Base-by-base conservation (phyloP, 1,139 yeast species). In the Arxiozyma bovina region DNA sequence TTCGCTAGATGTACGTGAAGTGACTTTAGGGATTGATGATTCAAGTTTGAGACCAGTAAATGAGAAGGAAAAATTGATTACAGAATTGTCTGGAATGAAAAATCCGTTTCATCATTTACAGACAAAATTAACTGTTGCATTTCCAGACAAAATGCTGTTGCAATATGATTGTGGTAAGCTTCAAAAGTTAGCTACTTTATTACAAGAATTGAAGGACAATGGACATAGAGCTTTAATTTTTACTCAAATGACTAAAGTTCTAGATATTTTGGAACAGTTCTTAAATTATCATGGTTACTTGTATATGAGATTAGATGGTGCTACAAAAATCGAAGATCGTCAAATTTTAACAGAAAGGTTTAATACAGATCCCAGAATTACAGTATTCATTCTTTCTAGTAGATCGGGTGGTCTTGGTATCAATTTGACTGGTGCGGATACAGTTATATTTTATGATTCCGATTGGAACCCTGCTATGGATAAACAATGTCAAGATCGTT, bases 401-500 rank as follows among this genome's bases (percentile, higher is more conserved):
- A 81, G 99, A 71, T 91, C 98, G 2, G 99, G 99, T 68, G 99
- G 99, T 42, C 77, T 94, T 61, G 99, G 99, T 67, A 94, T 94
- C 68, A 94, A 94, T 66, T 75, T 94, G 63, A 93, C 99, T 0
- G 99, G 99, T 64, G 99, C 99, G 0, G 99, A 94, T 66, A 93
- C 99, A 0, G 99, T 94, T 50, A 90, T 94, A n/a, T 94, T 94
- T 70, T 94, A 94, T 69, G 99, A 94, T 71, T 90, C 97, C 1
- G 99, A 94, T 73, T 94, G 99, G 99, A 94, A 94, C 68, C 99
- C 99, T 1, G 96, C 98, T 1, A 94, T 94, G 98, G 99, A 94
- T 71, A 89, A 90, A 67, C 99, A 94, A 71, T 94, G 99, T 74
- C 99, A 94, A 71, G 99, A 94, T 73, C 83, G 99, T 70, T 93